Conservation (phyloP, 352 stramenopile genomes). For the Pythium rishiriense region DNA sequence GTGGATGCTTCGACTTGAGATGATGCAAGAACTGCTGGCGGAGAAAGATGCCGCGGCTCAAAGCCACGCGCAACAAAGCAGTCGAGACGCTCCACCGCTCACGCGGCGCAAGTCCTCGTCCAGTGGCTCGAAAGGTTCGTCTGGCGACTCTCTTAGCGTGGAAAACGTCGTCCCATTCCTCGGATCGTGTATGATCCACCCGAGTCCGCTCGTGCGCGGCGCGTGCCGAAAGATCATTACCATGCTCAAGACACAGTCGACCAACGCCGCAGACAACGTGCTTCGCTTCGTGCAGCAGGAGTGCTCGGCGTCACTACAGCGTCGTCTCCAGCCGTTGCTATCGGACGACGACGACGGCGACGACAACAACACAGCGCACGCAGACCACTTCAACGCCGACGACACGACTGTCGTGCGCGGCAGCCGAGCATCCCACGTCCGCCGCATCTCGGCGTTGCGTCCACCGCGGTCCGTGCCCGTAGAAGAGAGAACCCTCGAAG, state of each 20-base stretch:
- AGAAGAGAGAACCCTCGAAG: conserved; percentile 59
- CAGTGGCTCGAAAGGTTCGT: conserved; percentile 16
- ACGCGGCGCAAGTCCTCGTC: conserved; percentile 40
- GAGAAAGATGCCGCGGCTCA: conserved; percentile 17
- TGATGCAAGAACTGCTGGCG: conserved; percentile 56
- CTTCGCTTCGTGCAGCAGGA: conserved; percentile 49
- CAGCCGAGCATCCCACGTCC: conserved; percentile 71
- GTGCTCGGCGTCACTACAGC: conserved; percentile 60
- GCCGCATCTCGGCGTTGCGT: conserved; percentile 64
- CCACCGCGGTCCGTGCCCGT: conserved; percentile 65
- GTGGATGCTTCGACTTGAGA: conserved; percentile 52
- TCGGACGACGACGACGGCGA: conserved; percentile 34
- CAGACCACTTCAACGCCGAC: conserved; percentile 56
- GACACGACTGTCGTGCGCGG: conserved; percentile 62
- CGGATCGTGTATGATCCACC: conserved; percentile 56
- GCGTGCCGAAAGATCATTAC: conserved; percentile 48
- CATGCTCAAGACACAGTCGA: conserved; percentile 30
- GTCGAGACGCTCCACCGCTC: conserved; percentile 1
- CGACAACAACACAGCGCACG: conserved; percentile 37
- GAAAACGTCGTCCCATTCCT: conserved; percentile 79
- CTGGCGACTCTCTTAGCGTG: conserved; percentile 44
- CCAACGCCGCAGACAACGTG: conserved; percentile 37
- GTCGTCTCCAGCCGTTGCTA: conserved; percentile 54
- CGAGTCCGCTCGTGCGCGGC: conserved; percentile 46
- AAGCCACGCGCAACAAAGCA: background rate